Evolutionary conservation across 345 rosid species (phyloP), one percentile per base, ranked within the genome.

Genomic region (Eucalyptus guilfoylei): DNA sequence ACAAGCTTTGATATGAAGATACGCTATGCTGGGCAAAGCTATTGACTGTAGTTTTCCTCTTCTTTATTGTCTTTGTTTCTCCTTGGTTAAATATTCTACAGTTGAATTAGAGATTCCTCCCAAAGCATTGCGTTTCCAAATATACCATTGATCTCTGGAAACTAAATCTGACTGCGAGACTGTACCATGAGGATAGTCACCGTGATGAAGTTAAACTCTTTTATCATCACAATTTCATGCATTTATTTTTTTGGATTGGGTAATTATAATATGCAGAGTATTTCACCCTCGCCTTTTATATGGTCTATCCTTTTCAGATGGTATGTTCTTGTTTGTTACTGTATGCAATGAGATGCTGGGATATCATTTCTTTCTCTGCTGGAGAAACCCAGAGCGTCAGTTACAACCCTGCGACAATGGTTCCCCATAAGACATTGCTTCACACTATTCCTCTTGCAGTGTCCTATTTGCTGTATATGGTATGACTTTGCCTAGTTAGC

Each of bases 381-480:
- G 89, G 94, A 90, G 99, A 95, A 88, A 92, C 98, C 88, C 90
- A 89, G 62, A 85, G 88, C n/a, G 87, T 80, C 89, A 90, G 96
- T 89, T 97, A 95, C 91, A 90, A 80, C 90, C 90, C 90, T 24
- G 64, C 91, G 23, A 89, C 81, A 88, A 92, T 98, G 91, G 95
- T 98, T 86, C 93, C 99, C 40, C 89, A 90, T 55, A 93, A 93
- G 95, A 95, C 97, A 69, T 92, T 98, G 92, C 49, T 92, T 30
- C 97, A 91, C 92, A 95, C 97, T 86, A 92, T 95, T 92, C 99
- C 98, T 88, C 96, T 98, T 69, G 90, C 99, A 42, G 89, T 88
- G 14, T 87, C 98, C 86, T 98, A 98, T 94, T 95, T 98, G 92
- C 88, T 97, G 86, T 98, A 98, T 94, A 98, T 98, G 99, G 99